Evolutionary conservation across 1,139 yeast species (phyloP).

Genomic region (Debaryomycetaceae sp.): DNA sequence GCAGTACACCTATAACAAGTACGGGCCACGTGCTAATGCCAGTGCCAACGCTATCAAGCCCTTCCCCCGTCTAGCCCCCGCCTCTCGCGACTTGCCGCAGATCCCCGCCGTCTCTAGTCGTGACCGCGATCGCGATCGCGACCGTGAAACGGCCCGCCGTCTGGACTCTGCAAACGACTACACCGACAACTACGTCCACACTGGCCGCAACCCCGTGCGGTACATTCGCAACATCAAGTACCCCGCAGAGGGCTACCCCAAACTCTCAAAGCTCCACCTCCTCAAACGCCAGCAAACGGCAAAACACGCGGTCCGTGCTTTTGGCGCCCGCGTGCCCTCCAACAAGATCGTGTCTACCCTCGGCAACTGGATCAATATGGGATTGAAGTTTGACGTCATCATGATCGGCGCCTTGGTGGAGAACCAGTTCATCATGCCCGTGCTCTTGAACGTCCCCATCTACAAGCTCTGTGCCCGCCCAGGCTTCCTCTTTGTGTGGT

Average conservation of each 20-base stretch:
- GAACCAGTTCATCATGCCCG: slow-evolving; percentile 52
- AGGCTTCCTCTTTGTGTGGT: slow-evolving; percentile 81
- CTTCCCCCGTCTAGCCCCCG: no score
- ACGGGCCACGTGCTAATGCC: slow-evolving; percentile 6
- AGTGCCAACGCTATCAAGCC: no score
- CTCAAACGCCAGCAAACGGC: slow-evolving; percentile 43
- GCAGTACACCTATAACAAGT: slow-evolving; percentile 5
- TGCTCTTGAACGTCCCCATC: slow-evolving; percentile 56
- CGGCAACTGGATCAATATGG: slow-evolving; percentile 46
- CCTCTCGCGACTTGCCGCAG: no score
- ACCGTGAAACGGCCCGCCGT: no score
- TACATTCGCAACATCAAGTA: slow-evolving; percentile 54
- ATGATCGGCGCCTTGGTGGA: slow-evolving; percentile 84
- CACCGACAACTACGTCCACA: slow-evolving; percentile 55
- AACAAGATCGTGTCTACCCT: slow-evolving; percentile 46
- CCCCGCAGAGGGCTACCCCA: slow-evolving; percentile 79
- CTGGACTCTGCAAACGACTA: slow-evolving; percentile 45
- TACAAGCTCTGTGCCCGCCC: slow-evolving; percentile 71
- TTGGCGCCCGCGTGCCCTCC: slow-evolving; percentile 47
- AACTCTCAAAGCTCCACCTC: slow-evolving; percentile 54
- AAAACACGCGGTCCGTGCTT: slow-evolving; percentile 49
- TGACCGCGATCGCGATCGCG: no score
- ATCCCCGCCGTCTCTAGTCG: no score
- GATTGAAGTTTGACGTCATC: slow-evolving; percentile 71
- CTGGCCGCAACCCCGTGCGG: slow-evolving; percentile 46